phyloP scores from a whole-genome alignment of 2,329 filamentous ascomycete genomes.

The Fusarium brachygibbosum region DNA sequence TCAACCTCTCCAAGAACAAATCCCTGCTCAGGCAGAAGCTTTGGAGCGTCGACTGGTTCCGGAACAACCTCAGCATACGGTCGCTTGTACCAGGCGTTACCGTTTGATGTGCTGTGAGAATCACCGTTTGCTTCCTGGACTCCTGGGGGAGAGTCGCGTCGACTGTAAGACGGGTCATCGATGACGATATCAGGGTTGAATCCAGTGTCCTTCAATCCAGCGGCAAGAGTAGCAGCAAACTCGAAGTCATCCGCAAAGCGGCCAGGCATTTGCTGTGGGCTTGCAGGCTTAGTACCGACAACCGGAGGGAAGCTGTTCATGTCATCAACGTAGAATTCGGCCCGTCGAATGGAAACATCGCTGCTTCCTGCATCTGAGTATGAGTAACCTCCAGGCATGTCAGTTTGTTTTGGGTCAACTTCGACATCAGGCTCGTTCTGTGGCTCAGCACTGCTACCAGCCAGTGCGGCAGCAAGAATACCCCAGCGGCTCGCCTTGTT shows the following conservation, averaged over 20 bases:
- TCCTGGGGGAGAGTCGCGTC: constrained; percentile 73
- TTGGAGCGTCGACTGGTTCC: constrained; percentile 54
- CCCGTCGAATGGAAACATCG: constrained; percentile 38
- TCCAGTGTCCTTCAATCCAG: constrained; percentile 75
- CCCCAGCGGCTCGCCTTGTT: constrained; percentile 65
- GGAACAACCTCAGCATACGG: constrained; percentile 64
- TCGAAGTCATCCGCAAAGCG: constrained; percentile 76
- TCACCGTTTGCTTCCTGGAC: constrained; percentile 63
- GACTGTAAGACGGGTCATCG: constrained; percentile 73
- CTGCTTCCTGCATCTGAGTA: constrained; percentile 33
- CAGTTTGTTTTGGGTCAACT: constrained; percentile 23
- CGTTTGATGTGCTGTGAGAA: constrained; percentile 53
- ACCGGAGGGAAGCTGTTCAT: constrained; percentile 62
- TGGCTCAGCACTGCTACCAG: constrained; percentile 57
- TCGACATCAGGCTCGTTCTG: constrained; percentile 52
- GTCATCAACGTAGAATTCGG: constrained; percentile 54
- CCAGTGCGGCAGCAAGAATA: constrained; percentile 64
- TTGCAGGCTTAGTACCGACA: constrained; percentile 69
- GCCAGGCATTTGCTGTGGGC: constrained; percentile 71
- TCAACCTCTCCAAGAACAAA: constrained; percentile 65
- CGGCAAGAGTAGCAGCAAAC: constrained; percentile 78
- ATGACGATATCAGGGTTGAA: constrained; percentile 80
- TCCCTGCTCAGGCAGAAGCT: constrained; percentile 54
- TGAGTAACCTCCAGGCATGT: constrained; percentile 34
- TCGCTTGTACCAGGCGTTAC: constrained; percentile 60